phyloP scores from a whole-genome alignment of 345 rosid genomes.

The Lumnitzera littorea region DNA sequence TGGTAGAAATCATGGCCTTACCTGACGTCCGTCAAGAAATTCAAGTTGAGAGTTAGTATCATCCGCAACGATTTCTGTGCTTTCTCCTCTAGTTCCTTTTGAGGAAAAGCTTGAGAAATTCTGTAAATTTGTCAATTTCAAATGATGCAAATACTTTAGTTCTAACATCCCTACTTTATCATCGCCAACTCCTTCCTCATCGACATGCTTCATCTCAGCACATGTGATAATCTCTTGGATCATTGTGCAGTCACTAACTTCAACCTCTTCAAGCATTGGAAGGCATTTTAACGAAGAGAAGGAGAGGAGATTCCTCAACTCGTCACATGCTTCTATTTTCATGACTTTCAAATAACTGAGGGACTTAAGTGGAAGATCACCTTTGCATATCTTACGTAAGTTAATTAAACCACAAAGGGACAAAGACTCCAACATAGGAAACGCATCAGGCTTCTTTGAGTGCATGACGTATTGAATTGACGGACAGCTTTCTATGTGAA shows the following conservation, averaged over 20 bases:
- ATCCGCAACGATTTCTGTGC: too few species aligned
- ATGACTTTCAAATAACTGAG: slow-evolving; percentile 8
- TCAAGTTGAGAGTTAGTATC: too few species aligned
- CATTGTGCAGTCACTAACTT: slow-evolving; percentile 8
- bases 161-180: too few species aligned
- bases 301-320: slow-evolving; percentile 15
- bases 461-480: neutral
- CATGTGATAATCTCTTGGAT: slow-evolving; percentile 11
- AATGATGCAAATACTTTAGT: too few species aligned
- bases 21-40: too few species aligned
- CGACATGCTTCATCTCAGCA: neutral
- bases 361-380: neutral
- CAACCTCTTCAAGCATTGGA: slow-evolving; percentile 11
- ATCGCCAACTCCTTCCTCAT: too few species aligned
- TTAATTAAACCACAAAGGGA: slow-evolving; percentile 6
- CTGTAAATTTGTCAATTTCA: too few species aligned
- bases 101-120: too few species aligned
- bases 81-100: too few species aligned
- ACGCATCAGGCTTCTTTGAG: neutral
- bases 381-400: slow-evolving; percentile 17
- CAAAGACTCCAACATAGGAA: slow-evolving; percentile 16
- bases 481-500: slow-evolving; percentile 2
- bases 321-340: slow-evolving; percentile 8
- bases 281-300: slow-evolving; percentile 9
- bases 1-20: too few species aligned